Evolutionary conservation across 176 grass and related monocot genomes (phyloP).

Genomic region (Thalia dealbata): DNA sequence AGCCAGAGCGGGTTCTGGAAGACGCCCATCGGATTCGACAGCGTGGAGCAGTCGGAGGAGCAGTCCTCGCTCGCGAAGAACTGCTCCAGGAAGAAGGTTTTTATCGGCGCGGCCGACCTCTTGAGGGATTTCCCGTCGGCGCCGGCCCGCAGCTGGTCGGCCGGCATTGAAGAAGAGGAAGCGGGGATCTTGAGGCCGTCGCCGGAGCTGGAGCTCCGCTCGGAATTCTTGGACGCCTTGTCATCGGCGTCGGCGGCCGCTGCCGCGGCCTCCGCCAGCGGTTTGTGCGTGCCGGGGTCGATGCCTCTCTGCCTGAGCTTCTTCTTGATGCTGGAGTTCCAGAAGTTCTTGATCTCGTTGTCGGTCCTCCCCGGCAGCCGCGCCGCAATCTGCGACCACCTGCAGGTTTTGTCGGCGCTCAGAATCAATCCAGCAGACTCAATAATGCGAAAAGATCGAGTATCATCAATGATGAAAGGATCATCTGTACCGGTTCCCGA

Average conservation of each 20-base stretch:
- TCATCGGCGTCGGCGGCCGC: background rate
- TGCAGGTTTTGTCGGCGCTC: background rate
- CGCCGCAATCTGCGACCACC: conserved; percentile 18
- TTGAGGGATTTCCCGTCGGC: background rate
- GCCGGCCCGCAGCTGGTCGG: background rate
- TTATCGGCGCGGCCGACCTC: background rate
- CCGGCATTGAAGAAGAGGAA: background rate
- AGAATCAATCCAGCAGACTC: background rate
- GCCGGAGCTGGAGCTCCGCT: background rate
- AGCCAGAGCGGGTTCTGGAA: background rate
- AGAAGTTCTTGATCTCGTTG: conserved; percentile 21
- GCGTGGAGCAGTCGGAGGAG: background rate
- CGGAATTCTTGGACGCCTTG: background rate
- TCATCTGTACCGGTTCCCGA: conserved; percentile 6
- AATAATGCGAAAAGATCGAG: no score
- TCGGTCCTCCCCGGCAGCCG: conserved; percentile 15
- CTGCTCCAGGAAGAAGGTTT: background rate
- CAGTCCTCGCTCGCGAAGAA: background rate
- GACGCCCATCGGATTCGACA: background rate
- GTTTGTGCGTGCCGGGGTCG: conserved; percentile 14
- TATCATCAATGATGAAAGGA: background rate
- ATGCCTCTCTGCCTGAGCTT: conserved; percentile 21
- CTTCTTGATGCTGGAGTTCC: conserved; percentile 19
- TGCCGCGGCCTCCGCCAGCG: background rate
- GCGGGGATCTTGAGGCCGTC: background rate